Base-by-base conservation (phyloP, 164 flowering plant genomes). In the grape (Vitis vinifera) region DNA sequence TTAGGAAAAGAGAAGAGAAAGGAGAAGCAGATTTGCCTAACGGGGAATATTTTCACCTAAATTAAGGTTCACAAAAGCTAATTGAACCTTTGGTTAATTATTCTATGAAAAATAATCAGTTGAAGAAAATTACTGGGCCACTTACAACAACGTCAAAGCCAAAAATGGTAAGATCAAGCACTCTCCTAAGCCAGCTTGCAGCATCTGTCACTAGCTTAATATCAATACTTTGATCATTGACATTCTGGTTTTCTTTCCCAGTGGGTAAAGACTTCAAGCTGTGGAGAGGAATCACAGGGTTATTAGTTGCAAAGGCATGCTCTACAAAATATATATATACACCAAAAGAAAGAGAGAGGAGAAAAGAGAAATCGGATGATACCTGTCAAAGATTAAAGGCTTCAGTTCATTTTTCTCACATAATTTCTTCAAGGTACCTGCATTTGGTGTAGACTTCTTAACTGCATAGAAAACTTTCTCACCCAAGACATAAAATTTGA, bases 121-220 rank as follows among this genome's bases (percentile, higher is more conserved):
- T 53, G n/a, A 12, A 23, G 50, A 58, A 55, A 47, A 13, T 10
- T 11, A 48, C 10, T 17, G 3, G 62, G 31, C 12, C 59, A 85
- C 97, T 84, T 81, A 94, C 99, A 69, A 95, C 97, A 71, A 91
- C 99, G 81, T 95, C 99, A 62, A 95, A 95, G 66, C 99, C 99
- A 71, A 95, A 86, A 63, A 95, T 86, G 47, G 98, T 90, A 62
- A 95, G 93, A 68, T 78, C 81, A 63, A 95, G 91, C 31, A 7
- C 81, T 63, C 73, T 78, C 73, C 79, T 75, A 15, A 95, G 89
- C 92, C 91, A 88, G 23, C 76, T 79, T 27, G 99, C 98, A 73
- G 97, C 97, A 68, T 76, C 75, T 23, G 79, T 89, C 30, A 91
- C 98, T 62, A 95, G 83, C 61, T 69, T 88, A 63, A 91, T 71